These are phyloP conservation scores for Coniophora puteana DNA, from an alignment of 1,284 basidiomycete genomes.

Conservation along the genomic window DNA sequence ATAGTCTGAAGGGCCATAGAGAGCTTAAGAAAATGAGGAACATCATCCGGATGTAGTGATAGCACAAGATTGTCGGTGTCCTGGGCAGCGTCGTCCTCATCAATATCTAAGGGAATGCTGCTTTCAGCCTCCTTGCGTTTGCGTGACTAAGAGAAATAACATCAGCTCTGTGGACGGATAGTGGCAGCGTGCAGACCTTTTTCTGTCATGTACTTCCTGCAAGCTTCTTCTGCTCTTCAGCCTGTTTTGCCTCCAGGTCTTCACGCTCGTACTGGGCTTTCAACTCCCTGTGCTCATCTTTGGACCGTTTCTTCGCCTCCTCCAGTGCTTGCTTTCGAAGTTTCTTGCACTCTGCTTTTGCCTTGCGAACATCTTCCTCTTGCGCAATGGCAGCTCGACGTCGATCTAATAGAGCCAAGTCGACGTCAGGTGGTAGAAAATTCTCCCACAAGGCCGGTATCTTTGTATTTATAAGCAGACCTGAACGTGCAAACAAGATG, in stretches of 20 bases:
- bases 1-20: not conserved
- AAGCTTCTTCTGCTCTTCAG: not conserved
- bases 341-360: not conserved
- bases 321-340: not conserved
- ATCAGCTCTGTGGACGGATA: too few species aligned
- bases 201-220: too few species aligned
- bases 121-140: too few species aligned
- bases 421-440: not conserved
- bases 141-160: too few species aligned
- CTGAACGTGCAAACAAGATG: too few species aligned
- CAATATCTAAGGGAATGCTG: too few species aligned
- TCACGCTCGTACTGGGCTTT: not conserved
- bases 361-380: not conserved
- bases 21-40: constrained; percentile 5
- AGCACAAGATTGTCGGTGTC: constrained; percentile 4
- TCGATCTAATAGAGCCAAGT: not conserved
- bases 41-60: constrained; percentile 4
- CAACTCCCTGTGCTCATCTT: not conserved
- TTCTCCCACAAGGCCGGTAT: constrained; percentile 3
- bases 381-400: not conserved
- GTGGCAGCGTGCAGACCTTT: too few species aligned
- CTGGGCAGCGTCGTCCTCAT: not conserved
- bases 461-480: not conserved
- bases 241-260: not conserved
- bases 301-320: not conserved